Evolutionary conservation across 78 protist species (phyloP).

Genomic region (Tieghemostelium lacteum): DNA sequence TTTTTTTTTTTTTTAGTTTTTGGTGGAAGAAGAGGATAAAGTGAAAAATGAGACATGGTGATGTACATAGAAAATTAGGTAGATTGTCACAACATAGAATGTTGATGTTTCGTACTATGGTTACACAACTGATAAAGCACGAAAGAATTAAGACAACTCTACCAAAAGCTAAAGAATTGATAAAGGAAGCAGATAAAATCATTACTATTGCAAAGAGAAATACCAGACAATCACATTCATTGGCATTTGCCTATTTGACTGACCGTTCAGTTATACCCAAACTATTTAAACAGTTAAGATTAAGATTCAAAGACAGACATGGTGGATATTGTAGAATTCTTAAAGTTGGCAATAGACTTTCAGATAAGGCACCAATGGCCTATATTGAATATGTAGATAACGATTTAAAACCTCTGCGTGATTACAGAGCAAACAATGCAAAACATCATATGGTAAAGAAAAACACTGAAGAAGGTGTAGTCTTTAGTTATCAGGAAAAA

Average conservation of each 20-base stretch:
- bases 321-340: constrained; percentile 88
- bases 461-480: constrained; percentile 12
- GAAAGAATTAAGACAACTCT: constrained; percentile 85
- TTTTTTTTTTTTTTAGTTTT: too few relatives aligned
- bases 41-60: constrained; percentile 8
- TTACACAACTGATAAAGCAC: constrained; percentile 64
- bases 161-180: constrained; percentile 82
- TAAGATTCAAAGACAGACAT: constrained; percentile 32
- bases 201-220: constrained; percentile 77
- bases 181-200: constrained; percentile 75
- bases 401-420: constrained; percentile 52
- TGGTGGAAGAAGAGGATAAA: too few relatives aligned
- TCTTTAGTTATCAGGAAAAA: constrained; percentile 34
- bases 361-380: constrained; percentile 78
- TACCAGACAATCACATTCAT: constrained; percentile 55
- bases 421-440: constrained; percentile 52
- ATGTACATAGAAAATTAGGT: constrained; percentile 50
- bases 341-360: constrained; percentile 48
- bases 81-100: constrained; percentile 60
- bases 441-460: constrained; percentile 4
- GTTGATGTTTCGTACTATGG: constrained; percentile 84
- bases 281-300: constrained; percentile 46
- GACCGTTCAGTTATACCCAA: constrained; percentile 39
- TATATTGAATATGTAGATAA: constrained; percentile 83
- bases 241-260: constrained; percentile 36